Evolutionary conservation across 2,329 filamentous ascomycete genomes (phyloP).

Genomic region (Fusarium torulosum): DNA sequence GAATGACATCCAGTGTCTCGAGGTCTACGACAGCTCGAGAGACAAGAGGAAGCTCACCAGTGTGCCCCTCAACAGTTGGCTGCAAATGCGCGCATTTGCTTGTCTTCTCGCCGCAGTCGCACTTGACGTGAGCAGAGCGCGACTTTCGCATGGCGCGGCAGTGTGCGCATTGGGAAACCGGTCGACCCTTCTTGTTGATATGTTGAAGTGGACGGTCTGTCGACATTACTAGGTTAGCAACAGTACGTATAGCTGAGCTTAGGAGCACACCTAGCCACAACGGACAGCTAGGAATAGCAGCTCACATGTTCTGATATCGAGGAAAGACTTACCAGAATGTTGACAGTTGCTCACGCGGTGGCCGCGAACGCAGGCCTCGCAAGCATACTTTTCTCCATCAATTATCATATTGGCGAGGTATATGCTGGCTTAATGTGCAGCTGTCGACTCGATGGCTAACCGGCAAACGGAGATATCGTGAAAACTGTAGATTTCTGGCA

Average conservation of each 20-base stretch:
- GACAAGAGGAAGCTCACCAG: conserved; percentile 61
- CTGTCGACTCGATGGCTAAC: conserved; percentile 22
- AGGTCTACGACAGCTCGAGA: conserved; percentile 16
- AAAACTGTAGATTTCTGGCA: conserved; percentile 16
- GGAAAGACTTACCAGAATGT: conserved; percentile 79
- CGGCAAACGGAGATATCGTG: conserved; percentile 4
- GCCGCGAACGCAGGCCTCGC: conserved; percentile 96
- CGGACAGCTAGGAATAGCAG: neutral
- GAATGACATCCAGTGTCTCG: conserved; percentile 19
- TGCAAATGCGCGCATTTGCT: conserved; percentile 75
- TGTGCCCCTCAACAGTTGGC: conserved; percentile 68
- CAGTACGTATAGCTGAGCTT: conserved; percentile 13
- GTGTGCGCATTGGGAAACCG: conserved; percentile 97
- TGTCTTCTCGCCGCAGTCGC: conserved; percentile 95
- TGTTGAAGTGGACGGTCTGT: conserved; percentile 90
- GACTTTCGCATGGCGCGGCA: conserved; percentile 97
- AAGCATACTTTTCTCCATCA: conserved; percentile 97
- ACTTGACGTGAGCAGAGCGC: conserved; percentile 93
- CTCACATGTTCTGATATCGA: conserved; percentile 3
- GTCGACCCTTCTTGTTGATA: conserved; percentile 97
- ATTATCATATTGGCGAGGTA: conserved; percentile 73
- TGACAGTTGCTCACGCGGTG: conserved; percentile 99
- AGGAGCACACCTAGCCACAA: neutral
- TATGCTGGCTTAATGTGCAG: conserved; percentile 17
- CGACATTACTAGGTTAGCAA: conserved; percentile 42